phyloP scores from a whole-genome alignment of 805 yeast genomes.

The Saturnispora mendoncae region DNA sequence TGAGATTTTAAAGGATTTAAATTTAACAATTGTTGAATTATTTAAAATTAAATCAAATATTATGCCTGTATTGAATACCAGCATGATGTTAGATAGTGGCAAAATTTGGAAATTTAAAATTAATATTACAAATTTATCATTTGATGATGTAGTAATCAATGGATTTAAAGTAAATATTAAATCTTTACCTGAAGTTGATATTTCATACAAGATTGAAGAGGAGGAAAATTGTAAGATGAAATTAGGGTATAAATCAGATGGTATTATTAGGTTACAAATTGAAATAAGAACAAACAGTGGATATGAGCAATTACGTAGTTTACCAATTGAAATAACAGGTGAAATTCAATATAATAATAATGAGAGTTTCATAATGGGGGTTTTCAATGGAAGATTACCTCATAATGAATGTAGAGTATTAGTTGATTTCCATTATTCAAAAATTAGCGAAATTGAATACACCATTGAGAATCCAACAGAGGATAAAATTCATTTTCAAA shows the following conservation, averaged over 20 bases:
- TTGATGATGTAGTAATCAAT: conserved; percentile 20
- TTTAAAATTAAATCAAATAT: conserved; percentile 8
- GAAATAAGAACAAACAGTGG: background rate
- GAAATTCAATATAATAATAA: conserved; percentile 15
- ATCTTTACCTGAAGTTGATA: conserved; percentile 9
- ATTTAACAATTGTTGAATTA: conserved; percentile 9
- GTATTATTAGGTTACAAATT: background rate
- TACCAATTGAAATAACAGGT: conserved; percentile 18
- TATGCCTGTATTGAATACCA: conserved; percentile 2
- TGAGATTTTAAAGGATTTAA: conserved; percentile 3
- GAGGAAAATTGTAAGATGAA: background rate
- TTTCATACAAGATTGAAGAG: background rate
- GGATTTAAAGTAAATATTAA: conserved; percentile 3
- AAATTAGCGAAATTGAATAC: conserved; percentile 32
- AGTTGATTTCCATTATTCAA: conserved; percentile 29
- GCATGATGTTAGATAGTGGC: too few species aligned
- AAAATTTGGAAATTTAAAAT: conserved; percentile 11
- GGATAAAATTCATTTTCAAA: conserved; percentile 49
- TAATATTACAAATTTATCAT: conserved; percentile 20
- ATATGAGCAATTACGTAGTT: background rate
- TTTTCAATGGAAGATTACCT: conserved; percentile 50
- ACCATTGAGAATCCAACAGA: conserved; percentile 70
- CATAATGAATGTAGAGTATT: conserved; percentile 63
- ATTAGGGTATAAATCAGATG: background rate
- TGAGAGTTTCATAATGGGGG: conserved; percentile 25